phyloP scores from a whole-genome alignment of 2,329 filamentous ascomycete genomes.

The Metarhizium guizhouense region DNA sequence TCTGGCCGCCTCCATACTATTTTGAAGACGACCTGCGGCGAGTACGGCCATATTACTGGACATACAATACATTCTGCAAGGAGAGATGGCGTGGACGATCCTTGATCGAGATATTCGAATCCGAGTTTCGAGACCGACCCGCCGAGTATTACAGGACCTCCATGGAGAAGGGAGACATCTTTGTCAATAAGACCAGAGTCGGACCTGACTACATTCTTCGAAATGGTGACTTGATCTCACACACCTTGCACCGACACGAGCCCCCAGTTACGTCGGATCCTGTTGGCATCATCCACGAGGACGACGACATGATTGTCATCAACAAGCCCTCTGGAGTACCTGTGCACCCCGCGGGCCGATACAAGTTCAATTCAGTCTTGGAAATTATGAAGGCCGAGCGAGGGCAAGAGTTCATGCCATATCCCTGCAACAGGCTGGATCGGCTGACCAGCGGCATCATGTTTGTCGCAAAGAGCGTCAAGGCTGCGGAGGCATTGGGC shows the following conservation, averaged over 20 bases:
- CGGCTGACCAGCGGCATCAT: conserved; percentile 92
- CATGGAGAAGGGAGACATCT: conserved; percentile 70
- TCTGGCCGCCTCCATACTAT: conserved; percentile 62
- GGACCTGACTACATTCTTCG: conserved; percentile 62
- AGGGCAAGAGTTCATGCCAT: conserved; percentile 42
- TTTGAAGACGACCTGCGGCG: conserved; percentile 76
- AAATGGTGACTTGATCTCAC: conserved; percentile 86
- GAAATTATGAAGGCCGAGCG: conserved; percentile 85
- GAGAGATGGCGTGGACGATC: conserved; percentile 79
- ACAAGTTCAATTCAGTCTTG: conserved; percentile 89
- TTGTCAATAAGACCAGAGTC: conserved; percentile 67
- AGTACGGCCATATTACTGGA: conserved; percentile 81
- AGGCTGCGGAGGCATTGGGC: conserved; percentile 69
- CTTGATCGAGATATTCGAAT: conserved; percentile 78
- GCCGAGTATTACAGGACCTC: conserved; percentile 80
- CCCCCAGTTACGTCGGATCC: conserved; percentile 78
- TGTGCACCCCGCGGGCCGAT: conserved; percentile 89
- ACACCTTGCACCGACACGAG: conserved; percentile 92
- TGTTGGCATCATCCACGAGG: conserved; percentile 80
- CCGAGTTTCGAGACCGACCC: conserved; percentile 85
- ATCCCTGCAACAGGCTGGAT: conserved; percentile 87
- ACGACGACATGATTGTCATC: conserved; percentile 89
- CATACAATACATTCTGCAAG: conserved; percentile 93
- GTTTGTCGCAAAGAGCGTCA: conserved; percentile 86
- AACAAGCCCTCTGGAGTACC: conserved; percentile 94